Evolutionary conservation across 2,329 filamentous ascomycete genomes (phyloP).

Genomic region (Phaeophleospora eucalypticola): DNA sequence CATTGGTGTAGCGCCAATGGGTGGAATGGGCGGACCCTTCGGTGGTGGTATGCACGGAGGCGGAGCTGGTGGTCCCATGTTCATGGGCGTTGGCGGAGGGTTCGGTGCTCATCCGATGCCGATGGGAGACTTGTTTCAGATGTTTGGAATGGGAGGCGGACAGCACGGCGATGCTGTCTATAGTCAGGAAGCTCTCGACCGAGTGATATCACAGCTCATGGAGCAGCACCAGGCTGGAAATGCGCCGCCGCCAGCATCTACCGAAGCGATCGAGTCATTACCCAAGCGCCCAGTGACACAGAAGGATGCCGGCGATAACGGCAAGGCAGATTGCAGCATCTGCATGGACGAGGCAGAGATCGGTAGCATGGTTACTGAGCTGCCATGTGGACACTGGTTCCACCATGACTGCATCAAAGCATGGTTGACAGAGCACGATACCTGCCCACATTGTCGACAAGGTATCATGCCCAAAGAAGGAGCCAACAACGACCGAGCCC

Average conservation of each 20-base stretch:
- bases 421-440: slow-evolving; percentile 89
- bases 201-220: slow-evolving; percentile 83
- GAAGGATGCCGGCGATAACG: slow-evolving; percentile 65
- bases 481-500: slow-evolving; percentile 17
- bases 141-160: slow-evolving; percentile 35
- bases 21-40: slow-evolving; percentile 2
- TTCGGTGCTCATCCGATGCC: slow-evolving; percentile 2
- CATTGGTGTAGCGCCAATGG: slow-evolving; percentile 22
- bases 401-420: slow-evolving; percentile 75
- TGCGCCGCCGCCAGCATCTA: slow-evolving; percentile 75
- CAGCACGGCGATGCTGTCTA: slow-evolving; percentile 75
- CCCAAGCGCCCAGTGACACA: slow-evolving; percentile 65
- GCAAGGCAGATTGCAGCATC: slow-evolving; percentile 78
- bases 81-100: slow-evolving; percentile 10
- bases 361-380: slow-evolving; percentile 67
- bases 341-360: slow-evolving; percentile 82
- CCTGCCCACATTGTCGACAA: slow-evolving; percentile 76
- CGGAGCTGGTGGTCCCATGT: slow-evolving; percentile 1
- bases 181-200: slow-evolving; percentile 83
- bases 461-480: slow-evolving; percentile 42
- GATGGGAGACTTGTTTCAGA: slow-evolving; percentile 21
- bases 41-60: slow-evolving; percentile 5
- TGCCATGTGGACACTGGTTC: slow-evolving; percentile 94
- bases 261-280: slow-evolving; percentile 68
- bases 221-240: slow-evolving; percentile 73